Percentiles rank a stretch among this genome's conserved stretches.
These are phyloP conservation scores for Candolleomyces aberdarensis DNA, from an alignment of 768 basidiomycete genomes.

Conservation along the genomic window DNA sequence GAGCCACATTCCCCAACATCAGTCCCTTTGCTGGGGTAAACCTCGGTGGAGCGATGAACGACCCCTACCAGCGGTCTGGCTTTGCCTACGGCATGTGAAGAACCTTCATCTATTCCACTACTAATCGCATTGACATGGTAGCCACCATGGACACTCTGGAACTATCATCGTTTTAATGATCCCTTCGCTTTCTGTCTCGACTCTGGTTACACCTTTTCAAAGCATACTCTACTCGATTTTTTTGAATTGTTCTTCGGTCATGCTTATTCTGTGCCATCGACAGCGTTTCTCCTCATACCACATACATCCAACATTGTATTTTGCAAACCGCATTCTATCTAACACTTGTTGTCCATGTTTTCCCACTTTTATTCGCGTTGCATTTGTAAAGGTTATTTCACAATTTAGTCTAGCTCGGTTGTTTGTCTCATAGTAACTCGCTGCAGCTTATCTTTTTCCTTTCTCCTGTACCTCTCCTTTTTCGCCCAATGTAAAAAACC, in stretches of 20 bases:
- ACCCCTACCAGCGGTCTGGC: slow-evolving; percentile 72
- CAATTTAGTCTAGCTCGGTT: slow-evolving; percentile 50
- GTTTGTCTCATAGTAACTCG: slow-evolving; percentile 67
- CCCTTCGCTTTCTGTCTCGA: slow-evolving; percentile 20
- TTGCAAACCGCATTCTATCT: slow-evolving; percentile 60
- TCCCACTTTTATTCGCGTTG: slow-evolving; percentile 40
- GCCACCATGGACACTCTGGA: slow-evolving; percentile 22
- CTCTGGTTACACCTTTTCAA: slow-evolving; percentile 32
- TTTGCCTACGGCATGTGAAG: slow-evolving; percentile 81
- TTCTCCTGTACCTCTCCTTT: slow-evolving; percentile 67
- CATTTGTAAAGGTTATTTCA: slow-evolving; percentile 61
- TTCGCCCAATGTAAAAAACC: slow-evolving; percentile 47
- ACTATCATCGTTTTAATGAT: slow-evolving; percentile 41
- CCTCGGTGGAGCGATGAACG: slow-evolving; percentile 53
- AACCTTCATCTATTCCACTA: slow-evolving; percentile 13
- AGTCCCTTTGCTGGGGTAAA: slow-evolving; percentile 54
- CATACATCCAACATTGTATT: slow-evolving; percentile 60
- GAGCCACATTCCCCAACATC: slow-evolving; percentile 46
- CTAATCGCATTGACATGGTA: slow-evolving; percentile 22
- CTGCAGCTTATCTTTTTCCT: slow-evolving; percentile 56
- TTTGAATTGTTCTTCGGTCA: slow-evolving; percentile 42
- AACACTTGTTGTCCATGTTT: slow-evolving; percentile 53
- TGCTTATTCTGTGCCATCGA: slow-evolving; percentile 35
- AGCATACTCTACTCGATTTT: slow-evolving; percentile 37
- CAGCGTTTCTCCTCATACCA: slow-evolving; percentile 39